Base-by-base conservation (phyloP, 2,329 filamentous ascomycete species). In the Chaetomium globosum region DNA sequence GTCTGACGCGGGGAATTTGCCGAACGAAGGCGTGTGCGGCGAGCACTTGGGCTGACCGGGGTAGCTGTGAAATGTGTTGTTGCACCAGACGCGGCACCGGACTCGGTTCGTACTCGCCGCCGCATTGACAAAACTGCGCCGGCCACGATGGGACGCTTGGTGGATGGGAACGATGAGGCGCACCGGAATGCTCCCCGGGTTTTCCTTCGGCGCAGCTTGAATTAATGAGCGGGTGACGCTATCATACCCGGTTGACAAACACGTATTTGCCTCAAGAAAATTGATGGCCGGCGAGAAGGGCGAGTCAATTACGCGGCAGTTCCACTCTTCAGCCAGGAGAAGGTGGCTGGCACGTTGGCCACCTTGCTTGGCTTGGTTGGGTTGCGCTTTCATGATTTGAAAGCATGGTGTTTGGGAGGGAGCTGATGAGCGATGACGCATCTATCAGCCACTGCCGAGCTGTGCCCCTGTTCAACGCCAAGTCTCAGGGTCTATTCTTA, bases 371-470 rank as follows among this genome's bases (percentile, higher is more conserved):
- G 39, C 39, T 43, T 4, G 39, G 36, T 39, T 43, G 39, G 16
- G 39, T 43, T 43, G 16, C 39, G 39, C 39, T 16, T 43, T 39
- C n/a, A 48, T 48, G 46, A 48, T 48, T 48, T 48, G 46, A n/a
- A 48, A 48, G n/a, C 46, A 19, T 43, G 39, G 39, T 43, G 39
- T 43, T 43, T 43, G n/a, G 46, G 46, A 48, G 46, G 46, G 19
- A 48, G n/a, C 46, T 48, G n/a, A 12, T 8, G 46, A 23, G 19
- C 21, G 53, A 56, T 56, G 53, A 56, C 53, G 53, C 28, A 56
- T 31, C 53, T 56, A n/a, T 56, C 53, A 56, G 53, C 53, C 53
- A 56, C 53, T 21, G 53, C 31, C 53, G 28, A 56, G 33, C n/a
- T 19, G 5, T 39, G 46, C 46, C 39, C 39, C 39, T 21, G 46